Conservation (phyloP, 306 rosid genomes). For the Prunus mira region DNA sequence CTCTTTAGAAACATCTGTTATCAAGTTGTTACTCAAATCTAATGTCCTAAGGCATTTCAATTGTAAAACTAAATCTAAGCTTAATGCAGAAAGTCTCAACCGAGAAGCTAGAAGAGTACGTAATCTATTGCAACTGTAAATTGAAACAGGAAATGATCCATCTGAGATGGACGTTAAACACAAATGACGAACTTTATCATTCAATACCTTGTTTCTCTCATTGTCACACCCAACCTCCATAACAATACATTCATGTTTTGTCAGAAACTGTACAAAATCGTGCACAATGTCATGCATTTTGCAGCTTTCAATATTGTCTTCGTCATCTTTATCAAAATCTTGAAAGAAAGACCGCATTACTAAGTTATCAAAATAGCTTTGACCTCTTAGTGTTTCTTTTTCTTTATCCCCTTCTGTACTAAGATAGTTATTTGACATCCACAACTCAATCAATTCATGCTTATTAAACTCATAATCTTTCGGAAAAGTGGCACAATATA, state of each 20-base stretch:
- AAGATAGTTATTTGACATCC: too few relatives aligned
- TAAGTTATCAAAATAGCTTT: not conserved
- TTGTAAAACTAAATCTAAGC: not conserved
- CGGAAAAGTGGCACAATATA: not conserved
- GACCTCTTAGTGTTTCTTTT: not conserved
- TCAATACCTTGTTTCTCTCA: not conserved
- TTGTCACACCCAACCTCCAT: not conserved
- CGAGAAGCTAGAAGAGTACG: not conserved
- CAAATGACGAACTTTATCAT: not conserved
- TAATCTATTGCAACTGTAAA: not conserved
- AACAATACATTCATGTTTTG: not conserved
- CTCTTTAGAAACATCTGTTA: not conserved
- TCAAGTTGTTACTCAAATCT: accelerated
- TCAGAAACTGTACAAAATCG: conserved; percentile 13
- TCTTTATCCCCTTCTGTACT: too few relatives aligned
- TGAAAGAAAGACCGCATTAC: conserved; percentile 10
- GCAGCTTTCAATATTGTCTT: not conserved
- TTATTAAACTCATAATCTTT: not conserved
- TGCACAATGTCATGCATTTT: conserved; percentile 17
- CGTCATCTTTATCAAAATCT: not conserved
- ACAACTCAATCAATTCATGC: too few relatives aligned
- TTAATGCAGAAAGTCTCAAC: not conserved
- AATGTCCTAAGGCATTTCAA: not conserved
- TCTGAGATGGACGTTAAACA: not conserved
- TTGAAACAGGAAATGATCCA: not conserved